A percentile compares a stretch with the other conserved stretches of the same genome.
These are phyloP conservation scores for Lasiodiplodia citricola DNA, from an alignment of 2,329 filamentous ascomycete genomes.

Conservation along the genomic window DNA sequence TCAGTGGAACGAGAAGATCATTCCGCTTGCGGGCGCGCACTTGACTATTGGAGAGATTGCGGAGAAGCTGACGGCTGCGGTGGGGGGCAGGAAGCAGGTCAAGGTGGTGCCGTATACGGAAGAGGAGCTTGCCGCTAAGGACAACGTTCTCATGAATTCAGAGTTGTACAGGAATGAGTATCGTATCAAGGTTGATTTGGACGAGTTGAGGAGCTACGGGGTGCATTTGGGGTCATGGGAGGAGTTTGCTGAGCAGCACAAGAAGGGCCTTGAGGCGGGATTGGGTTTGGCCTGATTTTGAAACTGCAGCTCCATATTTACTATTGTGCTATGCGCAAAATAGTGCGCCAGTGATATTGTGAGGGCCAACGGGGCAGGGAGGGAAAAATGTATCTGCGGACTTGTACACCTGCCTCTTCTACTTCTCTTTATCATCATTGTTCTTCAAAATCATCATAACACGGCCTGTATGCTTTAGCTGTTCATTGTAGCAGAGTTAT, in stretches of 20 bases:
- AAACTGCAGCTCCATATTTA: neutral
- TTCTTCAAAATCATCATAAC: no score
- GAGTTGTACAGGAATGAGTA: conserved; percentile 5
- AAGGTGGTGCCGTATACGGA: neutral
- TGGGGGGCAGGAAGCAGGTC: neutral
- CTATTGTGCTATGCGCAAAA: no score
- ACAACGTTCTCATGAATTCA: neutral
- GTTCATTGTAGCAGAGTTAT: no score
- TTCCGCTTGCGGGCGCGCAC: neutral
- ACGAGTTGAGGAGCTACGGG: conserved; percentile 1
- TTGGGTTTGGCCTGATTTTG: neutral
- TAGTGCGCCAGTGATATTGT: no score
- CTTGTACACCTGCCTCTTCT: no score
- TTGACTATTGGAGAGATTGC: neutral
- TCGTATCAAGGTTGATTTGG: neutral
- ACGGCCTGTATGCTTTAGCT: no score
- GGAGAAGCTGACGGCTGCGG: neutral
- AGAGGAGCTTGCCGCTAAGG: neutral
- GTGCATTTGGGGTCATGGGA: conserved; percentile 3
- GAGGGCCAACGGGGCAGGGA: no score
- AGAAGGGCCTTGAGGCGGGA: neutral
- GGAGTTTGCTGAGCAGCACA: neutral
- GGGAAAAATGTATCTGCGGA: no score
- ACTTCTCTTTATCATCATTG: no score
- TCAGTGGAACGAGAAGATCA: neutral